Base-by-base conservation (phyloP, 2,329 filamentous ascomycete genomes). In the Raffaelea ambrosiae region DNA sequence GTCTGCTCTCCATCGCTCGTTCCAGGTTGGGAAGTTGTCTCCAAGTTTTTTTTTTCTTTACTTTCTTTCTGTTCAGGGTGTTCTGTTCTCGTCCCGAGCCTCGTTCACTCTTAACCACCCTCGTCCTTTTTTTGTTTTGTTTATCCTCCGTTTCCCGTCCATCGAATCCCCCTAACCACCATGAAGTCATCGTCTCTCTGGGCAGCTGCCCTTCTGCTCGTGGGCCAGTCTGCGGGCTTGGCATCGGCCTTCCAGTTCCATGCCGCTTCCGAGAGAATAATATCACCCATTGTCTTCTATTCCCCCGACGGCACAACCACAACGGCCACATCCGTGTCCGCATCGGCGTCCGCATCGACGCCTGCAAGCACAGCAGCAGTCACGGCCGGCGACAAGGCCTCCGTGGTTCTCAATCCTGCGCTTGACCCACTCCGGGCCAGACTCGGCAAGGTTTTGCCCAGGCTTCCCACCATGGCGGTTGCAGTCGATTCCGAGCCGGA, bases 161-260 rank as follows among this genome's bases (percentile, higher is more conserved):
- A n/a, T 29, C 26, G 7, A 4, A 9, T 14, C 13, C 18, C 16
- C 35, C 35, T 38, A 7, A 14, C 42, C n/a, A n/a, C n/a, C 26
- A 52, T 52, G 50, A 47, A 40, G 26, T 22, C 35, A 9, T 46
- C 42, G 2, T 20, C 40, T 10, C 35, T 49, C 5, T 52, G 47
- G 47, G 47, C 47, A 16, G 45, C 47, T 21, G 50, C 50, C 23
- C 42, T 49, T 2, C 42, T 36, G 23, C 31, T 48, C 16, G n/a
- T 52, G 16, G 40, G 48, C 45, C 35, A 38, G 35, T n/a, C 35
- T 14, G 8, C 18, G 26, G 7, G 7, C 26, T 13, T 29, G 26
- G 26, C 26, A 13, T 29, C 26, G 7, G 26, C 26, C 7, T 29
- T 29, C 26, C 26, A n/a, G n/a, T n/a, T n/a, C n/a, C n/a, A n/a